Conservation (phyloP, 345 rosid species). For the Syzygium oleosum region DNA sequence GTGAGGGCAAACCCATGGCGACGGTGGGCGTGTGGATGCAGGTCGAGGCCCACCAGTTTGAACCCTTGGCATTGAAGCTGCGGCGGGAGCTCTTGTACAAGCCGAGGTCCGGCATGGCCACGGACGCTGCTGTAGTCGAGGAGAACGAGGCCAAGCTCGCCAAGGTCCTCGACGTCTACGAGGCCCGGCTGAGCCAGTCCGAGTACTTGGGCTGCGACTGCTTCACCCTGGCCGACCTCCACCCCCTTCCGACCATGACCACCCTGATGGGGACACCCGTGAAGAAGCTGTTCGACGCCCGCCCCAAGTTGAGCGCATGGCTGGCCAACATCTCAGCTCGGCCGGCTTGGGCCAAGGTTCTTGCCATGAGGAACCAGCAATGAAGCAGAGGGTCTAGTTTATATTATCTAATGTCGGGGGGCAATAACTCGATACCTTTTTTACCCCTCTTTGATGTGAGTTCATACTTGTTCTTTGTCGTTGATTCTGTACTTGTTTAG, state of each 20-base stretch:
- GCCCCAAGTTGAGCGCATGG: slow-evolving; percentile 32
- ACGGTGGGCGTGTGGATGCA: slow-evolving; percentile 40
- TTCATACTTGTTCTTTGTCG: not conserved
- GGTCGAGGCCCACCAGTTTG: slow-evolving; percentile 61
- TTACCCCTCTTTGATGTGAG: not conserved
- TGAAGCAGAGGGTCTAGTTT: not conserved
- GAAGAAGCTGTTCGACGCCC: slow-evolving; percentile 12
- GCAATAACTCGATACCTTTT: not conserved
- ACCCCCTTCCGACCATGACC: slow-evolving; percentile 48
- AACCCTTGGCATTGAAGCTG: slow-evolving; percentile 45
- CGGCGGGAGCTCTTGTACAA: slow-evolving; percentile 40
- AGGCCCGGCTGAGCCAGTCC: slow-evolving; percentile 38
- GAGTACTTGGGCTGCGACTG: slow-evolving; percentile 56
- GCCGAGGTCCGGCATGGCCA: slow-evolving; percentile 16
- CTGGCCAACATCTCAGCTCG: slow-evolving; percentile 21
- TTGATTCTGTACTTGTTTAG: not conserved
- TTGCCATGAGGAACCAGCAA: slow-evolving; percentile 20
- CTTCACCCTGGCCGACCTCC: slow-evolving; percentile 64
- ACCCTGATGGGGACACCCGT: slow-evolving; percentile 28
- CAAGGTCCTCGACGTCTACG: slow-evolving; percentile 53
- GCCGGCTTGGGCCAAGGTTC: slow-evolving; percentile 44
- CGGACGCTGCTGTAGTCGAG: not conserved
- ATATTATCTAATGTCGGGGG: not conserved
- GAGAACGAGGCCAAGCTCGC: slow-evolving; percentile 17
- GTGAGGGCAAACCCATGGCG: slow-evolving; percentile 20